Percentiles rank a stretch among this genome's conserved stretches.
Evolutionary conservation across 768 basidiomycete species (phyloP).

Genomic region (Daedalea quercina): DNA sequence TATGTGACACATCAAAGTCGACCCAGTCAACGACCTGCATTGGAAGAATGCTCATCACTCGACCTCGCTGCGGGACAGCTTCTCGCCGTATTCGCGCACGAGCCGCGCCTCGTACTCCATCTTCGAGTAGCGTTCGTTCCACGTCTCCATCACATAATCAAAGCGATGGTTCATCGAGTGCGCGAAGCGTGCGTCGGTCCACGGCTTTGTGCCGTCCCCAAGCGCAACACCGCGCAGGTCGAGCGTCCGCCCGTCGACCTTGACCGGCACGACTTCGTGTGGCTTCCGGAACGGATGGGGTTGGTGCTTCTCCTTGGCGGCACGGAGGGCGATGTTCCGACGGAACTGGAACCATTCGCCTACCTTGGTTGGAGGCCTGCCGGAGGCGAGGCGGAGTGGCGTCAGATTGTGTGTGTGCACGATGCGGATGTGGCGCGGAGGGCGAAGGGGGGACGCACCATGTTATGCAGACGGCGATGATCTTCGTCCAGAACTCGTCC

Average conservation of each 20-base stretch:
- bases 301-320: neutral
- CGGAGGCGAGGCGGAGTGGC: neutral
- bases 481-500: neutral
- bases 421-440: neutral
- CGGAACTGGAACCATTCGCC: neutral
- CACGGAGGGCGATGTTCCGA: neutral
- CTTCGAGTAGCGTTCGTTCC: neutral
- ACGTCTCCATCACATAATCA: neutral
- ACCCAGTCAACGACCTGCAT: too few species aligned
- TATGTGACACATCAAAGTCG: too few species aligned
- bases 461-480: neutral
- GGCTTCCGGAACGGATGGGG: neutral
- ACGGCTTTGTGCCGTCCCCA: neutral
- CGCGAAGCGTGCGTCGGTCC: neutral
- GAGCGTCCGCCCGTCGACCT: neutral
- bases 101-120: neutral
- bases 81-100: too few species aligned
- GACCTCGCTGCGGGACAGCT: too few species aligned
- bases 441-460: neutral
- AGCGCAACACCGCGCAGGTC: neutral
- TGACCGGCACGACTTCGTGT: neutral
- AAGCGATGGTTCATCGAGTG: neutral
- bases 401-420: neutral
- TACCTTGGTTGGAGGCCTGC: neutral
- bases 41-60: too few species aligned